A percentile compares a stretch with the other conserved stretches of the same genome.
Evolutionary conservation across 2,329 filamentous ascomycete genomes (phyloP).

Genomic region (Neofusicoccum umdonicola): DNA sequence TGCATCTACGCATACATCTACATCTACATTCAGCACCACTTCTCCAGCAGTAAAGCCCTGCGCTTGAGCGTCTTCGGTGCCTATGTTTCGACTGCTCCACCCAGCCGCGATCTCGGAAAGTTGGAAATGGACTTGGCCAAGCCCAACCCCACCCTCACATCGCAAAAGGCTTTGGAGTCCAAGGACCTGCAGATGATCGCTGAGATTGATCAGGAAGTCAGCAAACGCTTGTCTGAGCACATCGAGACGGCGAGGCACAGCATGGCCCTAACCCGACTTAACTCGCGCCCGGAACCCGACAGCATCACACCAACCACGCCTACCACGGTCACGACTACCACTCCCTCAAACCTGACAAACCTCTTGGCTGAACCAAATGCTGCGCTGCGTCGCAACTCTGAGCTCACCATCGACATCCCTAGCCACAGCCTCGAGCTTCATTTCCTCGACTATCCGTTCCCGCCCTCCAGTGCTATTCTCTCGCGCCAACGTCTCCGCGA

Average conservation of each 20-base stretch:
- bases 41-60: constrained; percentile 1
- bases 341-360: not conserved
- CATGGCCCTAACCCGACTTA: not conserved
- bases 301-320: not conserved
- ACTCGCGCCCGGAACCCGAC: not conserved
- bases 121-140: not conserved
- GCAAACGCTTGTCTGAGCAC: not conserved
- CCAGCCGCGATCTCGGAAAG: not conserved
- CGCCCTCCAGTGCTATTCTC: not conserved
- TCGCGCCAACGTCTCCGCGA: not conserved
- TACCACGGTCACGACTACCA: not conserved
- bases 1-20: constrained; percentile 46
- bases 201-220: not conserved
- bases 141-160: not conserved
- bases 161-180: not conserved
- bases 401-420: not conserved
- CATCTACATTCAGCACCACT: constrained; percentile 28
- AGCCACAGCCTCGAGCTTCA: not conserved
- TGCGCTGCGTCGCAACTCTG: not conserved
- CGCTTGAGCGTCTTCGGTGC: not conserved
- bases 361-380: not conserved
- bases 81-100: not conserved
- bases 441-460: not conserved
- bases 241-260: not conserved
- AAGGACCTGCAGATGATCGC: not conserved